phyloP scores from a whole-genome alignment of 805 yeast species.

The Kazachstania kunashirensis region DNA sequence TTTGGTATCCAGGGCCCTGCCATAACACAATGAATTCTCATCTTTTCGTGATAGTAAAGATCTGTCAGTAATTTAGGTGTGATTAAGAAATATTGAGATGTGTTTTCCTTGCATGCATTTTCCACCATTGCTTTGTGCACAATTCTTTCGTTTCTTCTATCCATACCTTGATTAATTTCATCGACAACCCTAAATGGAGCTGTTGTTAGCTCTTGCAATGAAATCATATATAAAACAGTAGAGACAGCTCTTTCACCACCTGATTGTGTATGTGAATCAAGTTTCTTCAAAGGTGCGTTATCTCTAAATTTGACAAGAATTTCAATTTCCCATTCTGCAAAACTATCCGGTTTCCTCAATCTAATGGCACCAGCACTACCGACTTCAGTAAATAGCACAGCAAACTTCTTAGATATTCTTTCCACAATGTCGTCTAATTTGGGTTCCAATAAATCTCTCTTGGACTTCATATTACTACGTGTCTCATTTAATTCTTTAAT shows the following conservation, averaged over 20 bases:
- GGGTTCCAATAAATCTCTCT: slow-evolving; percentile 50
- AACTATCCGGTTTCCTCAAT: slow-evolving; percentile 40
- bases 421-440: slow-evolving; percentile 43
- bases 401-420: slow-evolving; percentile 54
- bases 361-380: slow-evolving; percentile 82
- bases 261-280: slow-evolving; percentile 84
- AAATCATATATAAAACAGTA: slow-evolving; percentile 80
- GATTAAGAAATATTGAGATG: slow-evolving; percentile 80
- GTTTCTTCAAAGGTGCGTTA: slow-evolving; percentile 52
- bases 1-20: slow-evolving; percentile 43
- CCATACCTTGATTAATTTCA: slow-evolving; percentile 99
- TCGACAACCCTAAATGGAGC: slow-evolving; percentile 95
- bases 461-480: slow-evolving; percentile 31
- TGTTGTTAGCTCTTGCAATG: slow-evolving; percentile 76
- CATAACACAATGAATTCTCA: slow-evolving; percentile 80
- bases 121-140: slow-evolving; percentile 81
- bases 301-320: slow-evolving; percentile 82
- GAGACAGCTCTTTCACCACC: slow-evolving; percentile 98
- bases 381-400: slow-evolving; percentile 55
- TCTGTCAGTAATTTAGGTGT: slow-evolving; percentile 85
- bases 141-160: slow-evolving; percentile 77
- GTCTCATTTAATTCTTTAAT: slow-evolving; percentile 17
- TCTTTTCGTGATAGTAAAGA: slow-evolving; percentile 62
- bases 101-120: slow-evolving; percentile 55
- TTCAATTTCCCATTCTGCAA: slow-evolving; percentile 71